Evolutionary conservation across 2,329 filamentous ascomycete species (phyloP).

Genomic region (Fusarium verrucosum): DNA sequence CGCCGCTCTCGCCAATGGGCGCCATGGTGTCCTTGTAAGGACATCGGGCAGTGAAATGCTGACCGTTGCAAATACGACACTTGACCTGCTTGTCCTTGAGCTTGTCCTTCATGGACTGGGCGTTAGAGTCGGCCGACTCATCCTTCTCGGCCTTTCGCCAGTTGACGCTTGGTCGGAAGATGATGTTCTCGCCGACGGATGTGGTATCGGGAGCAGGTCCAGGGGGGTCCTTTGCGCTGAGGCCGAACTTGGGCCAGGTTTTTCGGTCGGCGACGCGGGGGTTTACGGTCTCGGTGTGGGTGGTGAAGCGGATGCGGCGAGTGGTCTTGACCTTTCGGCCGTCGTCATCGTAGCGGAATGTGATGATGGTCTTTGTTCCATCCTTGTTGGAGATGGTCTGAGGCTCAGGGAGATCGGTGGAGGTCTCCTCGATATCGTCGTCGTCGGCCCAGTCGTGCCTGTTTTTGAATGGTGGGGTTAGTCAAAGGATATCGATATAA

Average conservation of each 20-base stretch:
- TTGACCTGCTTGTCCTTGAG: slow-evolving; percentile 99
- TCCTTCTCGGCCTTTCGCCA: slow-evolving; percentile 92
- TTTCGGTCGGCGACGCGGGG: slow-evolving; percentile 95
- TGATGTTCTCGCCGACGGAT: slow-evolving; percentile 95
- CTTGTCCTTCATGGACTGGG: slow-evolving; percentile 79
- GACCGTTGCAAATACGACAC: slow-evolving; percentile 97
- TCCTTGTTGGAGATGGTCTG: slow-evolving; percentile 97
- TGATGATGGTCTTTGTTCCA: slow-evolving; percentile 94
- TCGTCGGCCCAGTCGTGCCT: slow-evolving; percentile 93
- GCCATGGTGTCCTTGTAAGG: slow-evolving; percentile 99
- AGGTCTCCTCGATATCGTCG: slow-evolving; percentile 82
- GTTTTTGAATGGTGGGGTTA: slow-evolving; percentile 53
- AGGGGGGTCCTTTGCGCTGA: slow-evolving; percentile 82
- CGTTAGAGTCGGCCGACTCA: slow-evolving; percentile 77
- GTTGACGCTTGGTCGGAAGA: slow-evolving; percentile 91
- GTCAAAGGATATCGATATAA: slow-evolving; percentile 39
- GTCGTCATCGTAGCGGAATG: slow-evolving; percentile 89
- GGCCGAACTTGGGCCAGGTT: slow-evolving; percentile 91
- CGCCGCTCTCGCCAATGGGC: slow-evolving; percentile 72
- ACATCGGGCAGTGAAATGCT: slow-evolving; percentile 99
- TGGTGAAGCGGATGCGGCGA: slow-evolving; percentile 90
- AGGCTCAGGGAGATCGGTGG: slow-evolving; percentile 77
- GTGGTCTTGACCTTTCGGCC: slow-evolving; percentile 98
- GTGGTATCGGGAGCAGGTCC: slow-evolving; percentile 92
- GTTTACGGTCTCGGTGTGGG: slow-evolving; percentile 93